phyloP scores from a whole-genome alignment of 1,284 basidiomycete genomes.

The Moesziomyces antarcticus region DNA sequence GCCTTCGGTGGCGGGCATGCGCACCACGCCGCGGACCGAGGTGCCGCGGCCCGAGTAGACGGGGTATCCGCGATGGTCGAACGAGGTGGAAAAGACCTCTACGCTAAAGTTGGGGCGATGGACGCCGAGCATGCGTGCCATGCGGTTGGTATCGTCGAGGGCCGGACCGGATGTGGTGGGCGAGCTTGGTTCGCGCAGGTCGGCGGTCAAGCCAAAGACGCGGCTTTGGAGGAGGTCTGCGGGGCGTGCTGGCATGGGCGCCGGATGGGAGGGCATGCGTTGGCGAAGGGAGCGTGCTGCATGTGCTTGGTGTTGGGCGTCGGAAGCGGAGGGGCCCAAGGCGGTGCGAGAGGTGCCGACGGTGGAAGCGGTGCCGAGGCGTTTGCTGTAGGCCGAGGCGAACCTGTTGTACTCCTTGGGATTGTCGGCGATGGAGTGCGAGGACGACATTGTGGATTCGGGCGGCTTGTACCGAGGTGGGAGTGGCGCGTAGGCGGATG shows the following conservation, averaged over 20 bases:
- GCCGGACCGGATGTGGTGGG: constrained; percentile 10
- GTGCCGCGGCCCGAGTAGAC: constrained; percentile 52
- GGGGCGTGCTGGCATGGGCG: constrained; percentile 6
- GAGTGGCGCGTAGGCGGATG: constrained; percentile 1
- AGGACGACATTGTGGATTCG: constrained; percentile 25
- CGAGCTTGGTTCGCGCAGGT: constrained; percentile 33
- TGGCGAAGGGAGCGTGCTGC: constrained; percentile 15
- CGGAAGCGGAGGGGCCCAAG: constrained; percentile 8
- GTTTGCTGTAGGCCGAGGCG: constrained; percentile 38
- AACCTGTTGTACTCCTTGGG: constrained; percentile 32
- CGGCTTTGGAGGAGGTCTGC: constrained; percentile 23
- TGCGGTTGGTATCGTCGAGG: constrained; percentile 24
- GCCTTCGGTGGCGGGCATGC: constrained; percentile 44
- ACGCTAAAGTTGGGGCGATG: constrained; percentile 56
- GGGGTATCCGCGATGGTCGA: constrained; percentile 59
- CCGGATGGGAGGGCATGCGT: constrained; percentile 20
- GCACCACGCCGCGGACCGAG: constrained; percentile 42
- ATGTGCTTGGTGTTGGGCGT: constrained; percentile 9
- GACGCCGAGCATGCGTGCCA: constrained; percentile 33
- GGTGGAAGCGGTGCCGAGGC: constrained; percentile 29
- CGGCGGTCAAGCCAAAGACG: constrained; percentile 42
- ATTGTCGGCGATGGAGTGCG: constrained; percentile 14
- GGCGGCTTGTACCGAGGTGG: constrained; percentile 10
- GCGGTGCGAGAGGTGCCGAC: constrained; percentile 19
- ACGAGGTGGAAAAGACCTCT: constrained; percentile 52